Evolutionary conservation across 768 basidiomycete species (phyloP), one percentile per base, ranked within the genome.

Genomic region (Tubosaeta sp.): DNA sequence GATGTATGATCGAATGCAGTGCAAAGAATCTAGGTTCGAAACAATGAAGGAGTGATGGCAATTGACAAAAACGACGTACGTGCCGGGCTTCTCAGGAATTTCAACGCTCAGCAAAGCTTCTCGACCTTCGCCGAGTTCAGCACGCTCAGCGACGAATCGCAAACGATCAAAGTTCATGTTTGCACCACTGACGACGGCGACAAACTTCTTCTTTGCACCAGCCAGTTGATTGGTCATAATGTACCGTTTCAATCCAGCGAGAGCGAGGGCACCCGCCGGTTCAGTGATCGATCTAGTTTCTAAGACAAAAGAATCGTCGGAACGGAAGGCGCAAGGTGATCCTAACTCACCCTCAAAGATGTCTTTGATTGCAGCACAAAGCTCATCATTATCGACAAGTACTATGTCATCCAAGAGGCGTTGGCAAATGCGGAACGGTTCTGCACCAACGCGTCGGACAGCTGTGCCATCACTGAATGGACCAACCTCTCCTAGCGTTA

Each of bases 151-250:
- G n/a, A 99, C 95, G 66, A 98, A 99, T 10, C 97, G 83, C 43
- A 99, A 71, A 39, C 95, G 83, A 64, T 93, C 91, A 70, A 99
- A 99, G 73, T 99, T 98, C 91, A 99, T 97, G 72, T 99, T 98
- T 16, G 95, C 97, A 19, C 97, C 97, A 62, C 91, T 95, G 57
- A 98, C 74, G 48, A 97, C 84, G 6, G 83, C 94, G 29, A 97
- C 95, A 58, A 95, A 97, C 52, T 82, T 85, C 72, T 91, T 91
- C 51, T 87, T 79, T 2, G 89, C 83, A 34, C 90, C 91, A 47
- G 93, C 60, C 32, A 98, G 81, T 47, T 86, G 79, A 68, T 97
- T 91, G 52, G 85, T 72, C 32, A 83, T 58, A 60, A 99, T 93
- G 66, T 95, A 81, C 12, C 82, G 84, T 67, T 98, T 99, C 48